A percentile compares a stretch with the other conserved stretches of the same genome.
These are phyloP conservation scores for Penstemon newberryi DNA, from an alignment of 257 asterid species.

Conservation along the genomic window DNA sequence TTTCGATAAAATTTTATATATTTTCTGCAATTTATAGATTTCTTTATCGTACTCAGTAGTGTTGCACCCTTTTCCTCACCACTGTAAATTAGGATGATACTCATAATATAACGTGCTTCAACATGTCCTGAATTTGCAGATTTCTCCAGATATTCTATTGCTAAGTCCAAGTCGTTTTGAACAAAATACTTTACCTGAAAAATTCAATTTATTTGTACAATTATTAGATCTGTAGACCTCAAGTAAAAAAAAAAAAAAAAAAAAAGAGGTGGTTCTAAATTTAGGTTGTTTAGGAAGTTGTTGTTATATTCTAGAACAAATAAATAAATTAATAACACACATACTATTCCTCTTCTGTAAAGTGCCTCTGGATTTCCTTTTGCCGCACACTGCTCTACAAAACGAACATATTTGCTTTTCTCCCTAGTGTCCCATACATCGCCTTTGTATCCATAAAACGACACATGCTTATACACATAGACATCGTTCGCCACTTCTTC, in stretches of 20 bases:
- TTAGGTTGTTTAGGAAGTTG: no score
- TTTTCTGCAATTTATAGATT: neutral
- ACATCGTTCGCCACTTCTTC: neutral
- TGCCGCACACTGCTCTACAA: neutral
- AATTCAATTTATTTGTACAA: neutral
- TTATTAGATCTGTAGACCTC: no score
- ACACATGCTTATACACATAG: constrained; percentile 2
- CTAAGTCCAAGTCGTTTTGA: neutral
- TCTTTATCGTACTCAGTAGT: neutral
- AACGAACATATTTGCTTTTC: neutral
- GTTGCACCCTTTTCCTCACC: neutral
- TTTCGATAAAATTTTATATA: neutral
- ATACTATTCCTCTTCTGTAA: neutral
- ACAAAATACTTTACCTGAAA: constrained; percentile 1
- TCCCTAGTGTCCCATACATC: neutral
- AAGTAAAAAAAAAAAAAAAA: no score
- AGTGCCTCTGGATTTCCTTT: neutral
- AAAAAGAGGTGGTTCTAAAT: no score
- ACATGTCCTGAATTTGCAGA: neutral
- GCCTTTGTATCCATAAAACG: neutral
- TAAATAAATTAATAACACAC: no score
- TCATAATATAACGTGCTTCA: neutral
- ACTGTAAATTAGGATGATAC: neutral
- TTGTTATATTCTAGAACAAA: no score
- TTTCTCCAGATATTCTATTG: neutral